Percentiles rank a stretch among this genome's conserved stretches.
These are phyloP conservation scores for Trichoderma parareesei DNA, from an alignment of 495 filamentous ascomycete species.

Conservation along the genomic window DNA sequence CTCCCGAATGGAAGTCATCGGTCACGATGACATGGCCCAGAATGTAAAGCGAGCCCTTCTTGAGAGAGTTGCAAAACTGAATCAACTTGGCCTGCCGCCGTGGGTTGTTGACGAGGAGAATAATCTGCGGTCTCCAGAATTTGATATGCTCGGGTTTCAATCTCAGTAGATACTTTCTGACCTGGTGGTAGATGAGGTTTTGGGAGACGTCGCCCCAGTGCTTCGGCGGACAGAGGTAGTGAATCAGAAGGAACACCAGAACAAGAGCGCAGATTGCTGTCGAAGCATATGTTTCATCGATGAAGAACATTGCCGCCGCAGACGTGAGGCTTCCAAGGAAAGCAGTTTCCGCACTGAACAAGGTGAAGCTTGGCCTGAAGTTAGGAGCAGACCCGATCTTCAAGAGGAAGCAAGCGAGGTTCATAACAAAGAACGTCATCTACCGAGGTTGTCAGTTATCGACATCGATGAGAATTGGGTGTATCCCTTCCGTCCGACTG, in stretches of 20 bases:
- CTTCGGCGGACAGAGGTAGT: slow-evolving; percentile 78
- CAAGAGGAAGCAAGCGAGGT: slow-evolving; percentile 77
- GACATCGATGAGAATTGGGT: background rate
- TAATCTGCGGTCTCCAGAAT: slow-evolving; percentile 81
- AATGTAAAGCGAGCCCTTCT: slow-evolving; percentile 80
- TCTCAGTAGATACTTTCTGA: slow-evolving; percentile 77
- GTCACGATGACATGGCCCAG: slow-evolving; percentile 83
- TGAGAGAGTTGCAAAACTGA: slow-evolving; percentile 85
- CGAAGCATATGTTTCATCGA: slow-evolving; percentile 74
- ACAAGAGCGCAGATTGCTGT: slow-evolving; percentile 67
- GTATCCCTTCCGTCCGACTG: slow-evolving; percentile 25
- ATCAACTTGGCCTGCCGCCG: slow-evolving; percentile 71
- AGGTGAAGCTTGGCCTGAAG: slow-evolving; percentile 79
- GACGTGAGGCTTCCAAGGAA: slow-evolving; percentile 64
- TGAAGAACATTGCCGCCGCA: slow-evolving; percentile 78
- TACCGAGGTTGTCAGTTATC: slow-evolving; percentile 16
- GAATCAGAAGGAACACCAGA: slow-evolving; percentile 72
- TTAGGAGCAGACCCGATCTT: slow-evolving; percentile 93
- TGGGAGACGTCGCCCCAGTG: slow-evolving; percentile 88
- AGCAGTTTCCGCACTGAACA: slow-evolving; percentile 82
- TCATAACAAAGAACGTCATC: slow-evolving; percentile 70
- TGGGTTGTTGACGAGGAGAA: slow-evolving; percentile 76
- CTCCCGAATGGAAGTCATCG: slow-evolving; percentile 66
- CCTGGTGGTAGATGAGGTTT: slow-evolving; percentile 85
- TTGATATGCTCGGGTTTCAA: slow-evolving; percentile 85